Evolutionary conservation across 352 stramenopile species (phyloP), one percentile per base, ranked within the genome.

Genomic region (Globisporangium irregulare): DNA sequence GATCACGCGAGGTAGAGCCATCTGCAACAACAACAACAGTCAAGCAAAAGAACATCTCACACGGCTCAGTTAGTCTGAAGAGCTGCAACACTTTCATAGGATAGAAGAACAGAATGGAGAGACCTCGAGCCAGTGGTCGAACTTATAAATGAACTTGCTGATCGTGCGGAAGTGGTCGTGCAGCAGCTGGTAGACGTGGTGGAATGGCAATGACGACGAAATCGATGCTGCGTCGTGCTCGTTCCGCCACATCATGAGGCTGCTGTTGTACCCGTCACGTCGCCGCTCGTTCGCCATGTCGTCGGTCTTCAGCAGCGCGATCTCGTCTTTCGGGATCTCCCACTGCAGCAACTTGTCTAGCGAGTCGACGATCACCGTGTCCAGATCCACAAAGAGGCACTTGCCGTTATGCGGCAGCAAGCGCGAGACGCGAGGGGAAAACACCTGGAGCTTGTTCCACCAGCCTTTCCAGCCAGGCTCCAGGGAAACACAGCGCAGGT

Each of bases 91-190:
- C 8, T 22, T 22, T 9, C 43, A 50, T 22, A 50, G 43, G 43
- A 50, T 50, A 32, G 29, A 32, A 50, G 43, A 50, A 50, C 9
- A 41, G 25, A 50, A 8, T 22, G 6, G 10, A 53, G 27, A 4
- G n/a, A 53, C 76, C 79, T 96, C 88, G 22, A 95, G 75, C 88
- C 85, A 96, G 62, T 96, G 89, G 60, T 96, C 89, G 60, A 96
- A 88, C 69, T 93, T 93, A 78, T 96, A 93, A 59, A 96, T 91
- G 57, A 80, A 84, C 36, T 68, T 73, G 36, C 12, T 73, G 46
- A 93, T 61, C 14, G 36, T 32, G 0, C 27, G 34, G 22, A 87
- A 89, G 57, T 90, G 67, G 4, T 67, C 55, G 1, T 70, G 46
- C 14, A 95, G 56, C 10, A 86, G 69, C 43, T 71, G 60, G 58